phyloP scores from a whole-genome alignment of 2,329 filamentous ascomycete genomes.

The Xylariaceae sp. region DNA sequence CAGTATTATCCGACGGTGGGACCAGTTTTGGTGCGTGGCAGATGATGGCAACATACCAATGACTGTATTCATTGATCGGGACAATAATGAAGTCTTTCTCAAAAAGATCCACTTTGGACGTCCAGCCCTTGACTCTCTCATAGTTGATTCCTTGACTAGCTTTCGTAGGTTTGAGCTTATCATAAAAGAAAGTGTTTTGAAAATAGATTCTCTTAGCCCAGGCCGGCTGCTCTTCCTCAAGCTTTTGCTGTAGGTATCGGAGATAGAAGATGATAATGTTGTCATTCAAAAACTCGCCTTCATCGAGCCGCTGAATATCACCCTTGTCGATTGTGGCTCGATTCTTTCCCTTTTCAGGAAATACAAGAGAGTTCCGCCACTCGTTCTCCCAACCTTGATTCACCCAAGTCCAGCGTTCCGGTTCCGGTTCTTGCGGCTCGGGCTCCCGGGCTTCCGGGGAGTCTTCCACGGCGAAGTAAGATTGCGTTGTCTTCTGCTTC shows the following conservation, averaged over 20 bases:
- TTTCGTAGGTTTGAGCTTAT: constrained; percentile 62
- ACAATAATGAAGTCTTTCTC: constrained; percentile 85
- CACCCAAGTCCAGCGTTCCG: constrained; percentile 47
- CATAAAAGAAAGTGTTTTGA: constrained; percentile 92
- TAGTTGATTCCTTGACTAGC: constrained; percentile 70
- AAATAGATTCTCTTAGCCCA: constrained; percentile 70
- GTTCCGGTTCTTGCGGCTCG: constrained; percentile 14
- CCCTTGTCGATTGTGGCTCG: constrained; percentile 65
- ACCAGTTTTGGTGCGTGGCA: constrained; percentile 76
- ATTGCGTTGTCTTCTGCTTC: constrained; percentile 20
- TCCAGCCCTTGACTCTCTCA: constrained; percentile 83
- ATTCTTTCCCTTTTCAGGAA: constrained; percentile 55
- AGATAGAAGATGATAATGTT: constrained; percentile 88
- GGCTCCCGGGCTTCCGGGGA: too few relatives aligned
- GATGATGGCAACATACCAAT: constrained; percentile 96
- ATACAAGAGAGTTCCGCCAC: constrained; percentile 61
- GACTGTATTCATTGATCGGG: constrained; percentile 80
- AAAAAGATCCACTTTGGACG: constrained; percentile 79
- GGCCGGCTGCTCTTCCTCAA: constrained; percentile 54
- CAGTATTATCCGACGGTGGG: constrained; percentile 16
- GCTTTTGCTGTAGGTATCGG: constrained; percentile 63
- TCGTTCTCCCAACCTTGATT: constrained; percentile 50
- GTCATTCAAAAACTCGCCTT: constrained; percentile 87
- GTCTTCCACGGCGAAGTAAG: constrained; percentile 16
- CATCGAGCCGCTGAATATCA: constrained; percentile 76